Evolutionary conservation across 768 basidiomycete genomes (phyloP).

Genomic region (Pluteus cervinus): DNA sequence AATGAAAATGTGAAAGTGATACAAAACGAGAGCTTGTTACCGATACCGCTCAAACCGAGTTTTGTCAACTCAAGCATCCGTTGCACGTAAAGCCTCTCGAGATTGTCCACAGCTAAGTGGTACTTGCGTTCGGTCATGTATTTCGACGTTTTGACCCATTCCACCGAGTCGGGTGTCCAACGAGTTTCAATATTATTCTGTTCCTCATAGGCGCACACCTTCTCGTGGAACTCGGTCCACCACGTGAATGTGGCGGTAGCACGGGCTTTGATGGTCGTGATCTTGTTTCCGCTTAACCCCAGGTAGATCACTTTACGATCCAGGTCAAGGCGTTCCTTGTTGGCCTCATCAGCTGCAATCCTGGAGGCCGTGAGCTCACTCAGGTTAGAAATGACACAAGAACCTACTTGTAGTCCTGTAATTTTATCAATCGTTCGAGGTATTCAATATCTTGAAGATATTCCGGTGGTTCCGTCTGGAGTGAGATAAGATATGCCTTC

Average conservation of each 20-base stretch:
- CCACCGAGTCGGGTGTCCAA: neutral
- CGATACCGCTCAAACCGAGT: slow-evolving; percentile 28
- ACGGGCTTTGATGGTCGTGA: no score
- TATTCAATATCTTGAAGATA: slow-evolving; percentile 14
- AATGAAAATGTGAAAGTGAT: slow-evolving; percentile 2
- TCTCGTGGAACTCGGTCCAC: no score
- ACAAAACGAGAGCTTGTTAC: slow-evolving; percentile 12
- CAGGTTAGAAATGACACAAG: neutral
- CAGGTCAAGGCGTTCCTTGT: no score
- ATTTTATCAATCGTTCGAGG: slow-evolving; percentile 2
- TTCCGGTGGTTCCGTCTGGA: slow-evolving; percentile 9
- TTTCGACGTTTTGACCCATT: neutral
- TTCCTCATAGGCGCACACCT: neutral
- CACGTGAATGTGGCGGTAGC: no score
- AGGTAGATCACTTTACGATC: no score
- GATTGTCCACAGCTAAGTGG: slow-evolving; percentile 19
- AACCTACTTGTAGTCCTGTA: neutral
- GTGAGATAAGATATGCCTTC: slow-evolving; percentile 9
- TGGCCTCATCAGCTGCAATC: no score
- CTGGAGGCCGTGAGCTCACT: neutral
- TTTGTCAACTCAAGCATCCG: slow-evolving; percentile 32
- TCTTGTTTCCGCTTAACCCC: no score
- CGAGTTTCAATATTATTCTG: neutral
- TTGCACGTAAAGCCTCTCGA: slow-evolving; percentile 27
- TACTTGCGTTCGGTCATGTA: slow-evolving; percentile 1